These are phyloP conservation scores for Lasiosphaeris hirsuta DNA, from an alignment of 495 filamentous ascomycete species.

Conservation along the genomic window DNA sequence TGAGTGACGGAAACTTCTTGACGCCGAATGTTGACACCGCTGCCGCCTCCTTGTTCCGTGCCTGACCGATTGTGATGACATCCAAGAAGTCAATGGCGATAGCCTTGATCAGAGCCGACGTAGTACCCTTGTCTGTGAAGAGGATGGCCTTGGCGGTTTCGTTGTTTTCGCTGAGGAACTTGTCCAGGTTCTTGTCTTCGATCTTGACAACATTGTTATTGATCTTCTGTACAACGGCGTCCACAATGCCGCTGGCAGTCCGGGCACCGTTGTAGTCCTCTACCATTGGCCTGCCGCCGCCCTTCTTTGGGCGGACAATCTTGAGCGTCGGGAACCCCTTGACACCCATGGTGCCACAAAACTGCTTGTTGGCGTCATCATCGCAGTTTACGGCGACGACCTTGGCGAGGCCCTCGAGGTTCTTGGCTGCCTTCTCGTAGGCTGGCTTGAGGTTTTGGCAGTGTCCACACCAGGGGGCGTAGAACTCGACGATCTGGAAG, in stretches of 20 bases:
- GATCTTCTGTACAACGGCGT: conserved; percentile 80
- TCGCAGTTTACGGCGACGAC: conserved; percentile 96
- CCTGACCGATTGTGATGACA: conserved; percentile 75
- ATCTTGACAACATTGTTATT: conserved; percentile 91
- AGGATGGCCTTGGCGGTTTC: conserved; percentile 81
- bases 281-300: conserved; percentile 70
- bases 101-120: conserved; percentile 74
- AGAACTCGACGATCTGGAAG: conserved; percentile 68
- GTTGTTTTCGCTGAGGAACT: conserved; percentile 69
- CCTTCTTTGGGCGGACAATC: conserved; percentile 79
- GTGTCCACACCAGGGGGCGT: conserved; percentile 94
- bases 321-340: conserved; percentile 97
- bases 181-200: conserved; percentile 73
- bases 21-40: conserved; percentile 73
- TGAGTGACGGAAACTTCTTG: conserved; percentile 70
- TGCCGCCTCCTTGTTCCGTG: conserved; percentile 75
- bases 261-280: conserved; percentile 90
- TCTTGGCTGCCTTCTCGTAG: conserved; percentile 90
- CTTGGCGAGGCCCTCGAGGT: conserved; percentile 83
- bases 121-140: conserved; percentile 92
- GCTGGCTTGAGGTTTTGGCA: conserved; percentile 93
- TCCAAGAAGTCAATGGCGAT: conserved; percentile 91
- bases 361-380: conserved; percentile 84
- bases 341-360: conserved; percentile 86
- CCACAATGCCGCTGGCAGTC: conserved; percentile 79